Evolutionary conservation across 1,284 basidiomycete genomes (phyloP).

Genomic region (Xerocomus nothofagi): DNA sequence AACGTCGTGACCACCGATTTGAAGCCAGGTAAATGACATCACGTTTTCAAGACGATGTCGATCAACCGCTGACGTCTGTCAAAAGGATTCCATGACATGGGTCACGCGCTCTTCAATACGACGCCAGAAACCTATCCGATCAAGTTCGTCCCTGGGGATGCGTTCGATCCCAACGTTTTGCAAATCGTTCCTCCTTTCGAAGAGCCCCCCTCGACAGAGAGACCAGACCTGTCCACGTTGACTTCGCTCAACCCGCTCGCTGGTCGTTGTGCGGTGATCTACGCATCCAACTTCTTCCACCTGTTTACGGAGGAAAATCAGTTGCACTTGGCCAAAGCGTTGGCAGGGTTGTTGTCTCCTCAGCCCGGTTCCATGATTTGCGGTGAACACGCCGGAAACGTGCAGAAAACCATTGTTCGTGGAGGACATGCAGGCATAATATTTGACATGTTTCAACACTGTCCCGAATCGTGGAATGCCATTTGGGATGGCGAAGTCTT

Average conservation of each 20-base stretch:
- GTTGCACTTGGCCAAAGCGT: constrained; percentile 27
- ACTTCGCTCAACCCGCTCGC: constrained; percentile 37
- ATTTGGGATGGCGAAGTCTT: constrained; percentile 37
- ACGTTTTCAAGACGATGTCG: not conserved
- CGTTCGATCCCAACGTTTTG: constrained; percentile 33
- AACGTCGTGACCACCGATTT: constrained; percentile 27
- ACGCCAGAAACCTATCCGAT: constrained; percentile 33
- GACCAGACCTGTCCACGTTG: constrained; percentile 25
- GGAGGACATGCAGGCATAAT: not conserved
- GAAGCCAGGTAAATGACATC: constrained; percentile 9
- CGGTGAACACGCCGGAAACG: constrained; percentile 21
- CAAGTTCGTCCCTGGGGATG: constrained; percentile 37
- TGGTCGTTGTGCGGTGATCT: constrained; percentile 33
- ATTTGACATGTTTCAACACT: constrained; percentile 30
- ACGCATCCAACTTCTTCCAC: constrained; percentile 39
- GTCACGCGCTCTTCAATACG: constrained; percentile 39
- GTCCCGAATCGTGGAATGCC: constrained; percentile 30
- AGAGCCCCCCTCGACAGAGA: constrained; percentile 7
- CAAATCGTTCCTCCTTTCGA: constrained; percentile 18
- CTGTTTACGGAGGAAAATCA: constrained; percentile 39
- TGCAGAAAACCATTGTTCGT: constrained; percentile 2
- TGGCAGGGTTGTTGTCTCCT: constrained; percentile 36
- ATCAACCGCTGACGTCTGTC: not conserved
- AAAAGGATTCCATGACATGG: constrained; percentile 37
- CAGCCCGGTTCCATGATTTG: constrained; percentile 35